Conservation (phyloP, 2,329 filamentous ascomycete species). For the Diaporthe sp. region DNA sequence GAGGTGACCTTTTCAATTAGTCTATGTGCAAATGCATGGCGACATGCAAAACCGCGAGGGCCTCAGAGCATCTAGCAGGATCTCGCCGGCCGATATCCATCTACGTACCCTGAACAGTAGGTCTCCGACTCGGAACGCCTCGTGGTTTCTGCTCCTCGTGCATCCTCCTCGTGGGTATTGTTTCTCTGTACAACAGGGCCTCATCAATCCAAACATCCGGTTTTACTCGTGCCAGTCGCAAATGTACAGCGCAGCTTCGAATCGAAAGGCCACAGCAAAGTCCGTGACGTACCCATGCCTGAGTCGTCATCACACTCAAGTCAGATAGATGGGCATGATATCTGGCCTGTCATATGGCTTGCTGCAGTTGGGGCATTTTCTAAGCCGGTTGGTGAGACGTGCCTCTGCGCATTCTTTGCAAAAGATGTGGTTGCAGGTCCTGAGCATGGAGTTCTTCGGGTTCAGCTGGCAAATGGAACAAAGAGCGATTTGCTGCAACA, state of each 20-base stretch:
- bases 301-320: not conserved
- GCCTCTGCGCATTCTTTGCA: conserved; percentile 93
- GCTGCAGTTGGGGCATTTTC: conserved; percentile 96
- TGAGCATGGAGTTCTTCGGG: conserved; percentile 94
- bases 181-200: conserved; percentile 32
- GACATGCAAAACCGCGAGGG: conserved; percentile 13
- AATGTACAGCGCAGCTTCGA: conserved; percentile 18
- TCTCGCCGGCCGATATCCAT: conserved; percentile 31
- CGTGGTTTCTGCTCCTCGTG: conserved; percentile 26
- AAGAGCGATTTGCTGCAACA: conserved; percentile 76
- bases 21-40: conserved; percentile 39
- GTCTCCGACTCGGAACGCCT: conserved; percentile 34
- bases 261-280: conserved; percentile 12
- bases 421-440: conserved; percentile 95
- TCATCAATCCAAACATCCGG: conserved; percentile 28
- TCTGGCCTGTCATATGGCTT: conserved; percentile 93
- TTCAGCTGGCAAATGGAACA: conserved; percentile 94
- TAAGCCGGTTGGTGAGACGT: conserved; percentile 87
- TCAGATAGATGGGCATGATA: conserved; percentile 78
- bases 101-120: conserved; percentile 33
- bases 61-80: conserved; percentile 24
- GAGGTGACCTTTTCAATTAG: conserved; percentile 36
- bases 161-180: conserved; percentile 34
- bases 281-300: not conserved
- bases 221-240: conserved; percentile 7